These are phyloP conservation scores for Sporothrix luriei DNA, from an alignment of 2,329 filamentous ascomycete species.

Conservation along the genomic window DNA sequence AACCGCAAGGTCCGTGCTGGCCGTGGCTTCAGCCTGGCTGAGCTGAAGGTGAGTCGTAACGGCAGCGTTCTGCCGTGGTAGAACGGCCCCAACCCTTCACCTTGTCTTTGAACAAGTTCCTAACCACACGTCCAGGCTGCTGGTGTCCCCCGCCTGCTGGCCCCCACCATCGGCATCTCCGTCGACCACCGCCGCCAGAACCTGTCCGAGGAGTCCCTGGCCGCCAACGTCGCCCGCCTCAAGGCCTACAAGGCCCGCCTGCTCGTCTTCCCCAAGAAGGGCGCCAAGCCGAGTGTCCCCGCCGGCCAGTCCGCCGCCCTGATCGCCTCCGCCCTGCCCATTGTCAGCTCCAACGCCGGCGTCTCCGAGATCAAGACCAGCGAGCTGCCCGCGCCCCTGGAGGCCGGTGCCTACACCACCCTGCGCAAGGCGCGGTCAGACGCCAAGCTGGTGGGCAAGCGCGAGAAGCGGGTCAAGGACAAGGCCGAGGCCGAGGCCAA, in stretches of 20 bases:
- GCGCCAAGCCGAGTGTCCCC: constrained; percentile 88
- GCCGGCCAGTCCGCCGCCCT: constrained; percentile 71
- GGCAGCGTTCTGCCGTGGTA: no score
- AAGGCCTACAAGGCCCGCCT: constrained; percentile 96
- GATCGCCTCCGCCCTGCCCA: constrained; percentile 67
- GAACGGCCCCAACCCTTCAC: not conserved
- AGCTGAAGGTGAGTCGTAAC: constrained; percentile 80
- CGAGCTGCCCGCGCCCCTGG: constrained; percentile 76
- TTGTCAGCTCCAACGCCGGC: constrained; percentile 66
- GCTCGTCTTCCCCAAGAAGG: constrained; percentile 96
- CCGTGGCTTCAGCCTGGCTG: constrained; percentile 94
- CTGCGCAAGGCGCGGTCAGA: constrained; percentile 84
- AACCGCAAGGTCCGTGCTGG: constrained; percentile 96
- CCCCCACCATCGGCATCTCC: constrained; percentile 93
- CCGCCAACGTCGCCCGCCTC: constrained; percentile 94
- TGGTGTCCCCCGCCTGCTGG: constrained; percentile 90
- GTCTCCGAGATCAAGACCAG: constrained; percentile 79
- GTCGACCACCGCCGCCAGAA: constrained; percentile 97
- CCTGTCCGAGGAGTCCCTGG: constrained; percentile 91
- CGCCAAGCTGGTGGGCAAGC: constrained; percentile 75
- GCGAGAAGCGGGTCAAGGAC: constrained; percentile 91
- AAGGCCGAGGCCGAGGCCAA: constrained; percentile 79
- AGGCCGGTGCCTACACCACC: constrained; percentile 76
- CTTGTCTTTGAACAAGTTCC: not conserved
- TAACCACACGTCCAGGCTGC: constrained; percentile 66